Conservation (phyloP, 2,329 filamentous ascomycete species). For the Trichoderma arundinaceum region DNA sequence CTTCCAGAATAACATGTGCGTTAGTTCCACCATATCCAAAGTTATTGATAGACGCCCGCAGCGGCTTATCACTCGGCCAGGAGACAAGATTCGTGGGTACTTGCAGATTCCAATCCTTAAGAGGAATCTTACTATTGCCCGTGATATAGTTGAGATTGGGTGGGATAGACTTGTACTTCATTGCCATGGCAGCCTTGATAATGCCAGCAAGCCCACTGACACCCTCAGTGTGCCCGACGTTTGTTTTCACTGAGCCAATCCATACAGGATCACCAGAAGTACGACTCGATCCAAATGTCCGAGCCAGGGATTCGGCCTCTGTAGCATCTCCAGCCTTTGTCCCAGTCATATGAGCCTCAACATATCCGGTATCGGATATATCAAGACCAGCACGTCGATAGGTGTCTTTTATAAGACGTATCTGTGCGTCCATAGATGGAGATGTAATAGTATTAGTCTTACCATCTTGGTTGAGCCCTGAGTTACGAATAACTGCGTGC, state of each 20-base stretch:
- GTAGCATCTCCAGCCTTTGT: constrained; percentile 46
- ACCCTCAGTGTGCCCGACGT: constrained; percentile 40
- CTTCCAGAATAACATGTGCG: constrained; percentile 29
- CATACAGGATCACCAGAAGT: constrained; percentile 28
- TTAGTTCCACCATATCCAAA: constrained; percentile 44
- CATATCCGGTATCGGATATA: neutral
- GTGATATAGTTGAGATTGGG: constrained; percentile 12
- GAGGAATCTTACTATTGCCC: constrained; percentile 11
- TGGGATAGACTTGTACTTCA: constrained; percentile 8
- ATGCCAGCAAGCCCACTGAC: constrained; percentile 37
- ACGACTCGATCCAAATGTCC: neutral
- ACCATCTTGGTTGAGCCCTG: constrained; percentile 24
- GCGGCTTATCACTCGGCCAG: constrained; percentile 30
- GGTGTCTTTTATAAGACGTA: neutral
- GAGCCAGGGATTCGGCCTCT: neutral
- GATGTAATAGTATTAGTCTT: constrained; percentile 21
- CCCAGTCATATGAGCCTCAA: constrained; percentile 40
- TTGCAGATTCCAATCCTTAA: constrained; percentile 34
- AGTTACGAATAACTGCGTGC: constrained; percentile 13
- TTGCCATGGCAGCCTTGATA: constrained; percentile 5
- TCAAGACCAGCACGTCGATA: constrained; percentile 14
- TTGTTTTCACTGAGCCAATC: constrained; percentile 41
- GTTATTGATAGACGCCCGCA: constrained; percentile 40
- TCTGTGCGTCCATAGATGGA: constrained; percentile 17
- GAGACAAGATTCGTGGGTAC: constrained; percentile 34